Base-by-base conservation (phyloP, 129 eudicot genomes). In the Flaveria brownii region DNA sequence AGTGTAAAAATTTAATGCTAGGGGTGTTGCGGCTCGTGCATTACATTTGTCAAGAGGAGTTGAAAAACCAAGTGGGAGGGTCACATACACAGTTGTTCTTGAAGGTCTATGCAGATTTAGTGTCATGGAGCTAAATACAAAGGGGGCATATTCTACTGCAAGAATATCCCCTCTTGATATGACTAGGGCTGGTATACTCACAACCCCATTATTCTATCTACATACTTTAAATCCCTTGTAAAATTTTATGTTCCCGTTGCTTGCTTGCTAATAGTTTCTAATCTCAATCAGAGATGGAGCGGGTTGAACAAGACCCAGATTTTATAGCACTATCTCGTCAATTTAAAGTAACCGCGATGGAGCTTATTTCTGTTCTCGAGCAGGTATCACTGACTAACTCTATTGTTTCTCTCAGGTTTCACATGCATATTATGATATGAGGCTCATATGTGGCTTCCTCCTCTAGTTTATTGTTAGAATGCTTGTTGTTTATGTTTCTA, bases 21-120 rank as follows among this genome's bases (percentile, higher is more conserved):
- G 99, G 89, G 99, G 99, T 39, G 99, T 94, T 76, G 97, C 96
- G 43, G 99, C 99, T 75, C 96, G 99, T 63, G 99, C 99, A 50
- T 89, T 94, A 73, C 99, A 94, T 82, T 86, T 91, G 77, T 91
- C 99, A 15, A 87, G 99, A 83, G 99, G 99, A 83, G 99, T 94
- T 76, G 99, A 94, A 79, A 94, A 94, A 87, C 99, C 99, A 73
- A 91, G 99, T 83, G 99, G 99, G 73, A 87, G 96, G 85, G 99
- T 94, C 57, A 94, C 99, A 14, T 91, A 94, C 82, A 91, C 85
- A 6, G 99, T 94, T 82, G 96, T 94, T 74, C 99, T 94, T 77
- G 99, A 94, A 89, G 99, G 99, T 18, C 78, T 94, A 71, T 91
- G 97, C 85, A 87, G 99, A 83, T 94, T 94, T 82, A 87, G 78